A percentile compares a stretch with the other conserved stretches of the same genome.
Evolutionary conservation across 345 rosid genomes (phyloP).

Genomic region (Nasturtium officinale): DNA sequence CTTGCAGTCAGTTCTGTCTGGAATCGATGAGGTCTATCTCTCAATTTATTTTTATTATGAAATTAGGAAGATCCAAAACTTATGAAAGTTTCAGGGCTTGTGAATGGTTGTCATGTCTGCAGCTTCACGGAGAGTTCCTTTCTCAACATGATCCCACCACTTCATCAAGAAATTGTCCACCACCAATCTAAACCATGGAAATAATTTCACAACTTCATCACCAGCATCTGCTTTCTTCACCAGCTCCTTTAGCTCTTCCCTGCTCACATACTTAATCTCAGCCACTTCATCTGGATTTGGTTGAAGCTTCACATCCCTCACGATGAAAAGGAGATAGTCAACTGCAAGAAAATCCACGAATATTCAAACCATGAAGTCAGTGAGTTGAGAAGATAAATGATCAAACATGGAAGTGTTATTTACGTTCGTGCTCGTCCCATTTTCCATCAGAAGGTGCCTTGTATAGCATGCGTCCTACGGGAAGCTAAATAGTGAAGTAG

Average conservation of each 20-base stretch:
- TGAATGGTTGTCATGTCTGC: constrained; percentile 82
- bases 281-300: constrained; percentile 96
- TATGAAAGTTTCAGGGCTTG: constrained; percentile 43
- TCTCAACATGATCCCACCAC: constrained; percentile 94
- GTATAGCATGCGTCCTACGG: constrained; percentile 82
- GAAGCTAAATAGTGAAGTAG: no score
- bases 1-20: not conserved
- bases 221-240: constrained; percentile 88
- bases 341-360: constrained; percentile 53
- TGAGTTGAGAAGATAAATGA: not conserved
- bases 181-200: constrained; percentile 96
- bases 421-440: constrained; percentile 99
- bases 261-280: constrained; percentile 69
- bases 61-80: constrained; percentile 3
- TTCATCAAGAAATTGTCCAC: constrained; percentile 91
- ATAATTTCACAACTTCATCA: constrained; percentile 77
- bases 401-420: constrained; percentile 12
- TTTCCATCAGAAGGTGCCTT: constrained; percentile 98
- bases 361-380: not conserved
- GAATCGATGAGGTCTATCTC: not conserved
- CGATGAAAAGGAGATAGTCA: constrained; percentile 85
- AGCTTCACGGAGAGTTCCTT: constrained; percentile 66
- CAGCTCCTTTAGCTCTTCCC: constrained; percentile 78
- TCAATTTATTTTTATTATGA: not conserved
- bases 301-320: constrained; percentile 64